Conservation (phyloP, 768 basidiomycete genomes). For the Trametes cubensis region DNA sequence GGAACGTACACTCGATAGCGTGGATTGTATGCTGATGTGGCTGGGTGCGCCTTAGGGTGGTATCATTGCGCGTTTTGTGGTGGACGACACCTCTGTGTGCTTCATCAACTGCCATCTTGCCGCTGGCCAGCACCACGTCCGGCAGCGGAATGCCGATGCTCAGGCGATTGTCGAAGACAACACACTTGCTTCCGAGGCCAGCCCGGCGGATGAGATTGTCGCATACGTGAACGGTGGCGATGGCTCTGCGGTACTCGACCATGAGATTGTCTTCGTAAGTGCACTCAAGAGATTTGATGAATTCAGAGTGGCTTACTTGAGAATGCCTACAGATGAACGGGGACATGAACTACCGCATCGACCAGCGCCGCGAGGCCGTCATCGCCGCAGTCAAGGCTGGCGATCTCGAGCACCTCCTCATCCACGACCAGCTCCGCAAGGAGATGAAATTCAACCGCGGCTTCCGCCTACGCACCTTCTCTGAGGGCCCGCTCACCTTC, state of each 20-base stretch:
- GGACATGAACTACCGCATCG: conserved; percentile 97
- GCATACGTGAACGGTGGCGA: conserved; percentile 90
- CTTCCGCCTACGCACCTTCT: conserved; percentile 83
- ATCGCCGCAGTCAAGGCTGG: conserved; percentile 67
- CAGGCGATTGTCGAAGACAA: conserved; percentile 86
- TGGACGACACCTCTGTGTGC: conserved; percentile 92
- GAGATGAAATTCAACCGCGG: conserved; percentile 87
- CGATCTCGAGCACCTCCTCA: conserved; percentile 62
- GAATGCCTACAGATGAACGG: conserved; percentile 66
- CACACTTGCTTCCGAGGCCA: conserved; percentile 55
- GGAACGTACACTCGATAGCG: background rate
- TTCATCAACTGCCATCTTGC: conserved; percentile 97
- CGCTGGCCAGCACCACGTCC: conserved; percentile 85
- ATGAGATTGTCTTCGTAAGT: conserved; percentile 90
- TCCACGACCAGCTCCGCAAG: conserved; percentile 87
- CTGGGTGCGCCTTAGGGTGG: conserved; percentile 60
- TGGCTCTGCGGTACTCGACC: conserved; percentile 90
- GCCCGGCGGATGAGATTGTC: conserved; percentile 53
- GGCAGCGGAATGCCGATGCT: conserved; percentile 84
- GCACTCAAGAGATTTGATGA: background rate
- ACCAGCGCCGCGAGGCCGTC: conserved; percentile 85
- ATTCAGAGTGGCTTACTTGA: conserved; percentile 4
- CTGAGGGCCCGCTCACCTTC: conserved; percentile 82
- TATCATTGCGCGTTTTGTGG: conserved; percentile 84
- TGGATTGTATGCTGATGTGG: background rate